Percentiles rank a stretch among this genome's conserved stretches.
Evolutionary conservation across 495 filamentous ascomycete species (phyloP).

Genomic region (Lindgomyces ingoldianus): DNA sequence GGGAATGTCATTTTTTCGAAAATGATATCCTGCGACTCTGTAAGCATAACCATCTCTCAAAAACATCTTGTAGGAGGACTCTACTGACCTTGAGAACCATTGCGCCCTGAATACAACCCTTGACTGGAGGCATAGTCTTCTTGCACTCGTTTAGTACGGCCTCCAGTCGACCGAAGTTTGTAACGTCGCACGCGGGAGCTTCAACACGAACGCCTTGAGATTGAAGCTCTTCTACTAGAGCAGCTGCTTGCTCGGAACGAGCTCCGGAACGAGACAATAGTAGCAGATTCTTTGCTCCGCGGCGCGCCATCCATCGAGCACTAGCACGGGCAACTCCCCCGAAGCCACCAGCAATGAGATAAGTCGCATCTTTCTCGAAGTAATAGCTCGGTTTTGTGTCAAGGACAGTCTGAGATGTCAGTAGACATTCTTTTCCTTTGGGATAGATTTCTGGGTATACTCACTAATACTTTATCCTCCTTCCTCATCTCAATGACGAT

Average conservation of each 20-base stretch:
- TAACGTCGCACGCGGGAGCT: not conserved
- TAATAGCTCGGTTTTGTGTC: not conserved
- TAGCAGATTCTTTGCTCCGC: conserved; percentile 27
- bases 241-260: not conserved
- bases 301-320: conserved; percentile 27
- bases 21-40: conserved; percentile 23
- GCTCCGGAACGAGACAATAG: conserved; percentile 23
- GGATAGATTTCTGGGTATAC: no score
- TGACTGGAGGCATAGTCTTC: conserved; percentile 24
- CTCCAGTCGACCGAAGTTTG: not conserved
- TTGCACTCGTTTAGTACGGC: not conserved
- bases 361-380: conserved; percentile 20
- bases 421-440: not conserved
- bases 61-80: not conserved
- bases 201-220: not conserved
- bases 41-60: not conserved
- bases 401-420: no score
- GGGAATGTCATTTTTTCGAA: conserved; percentile 31
- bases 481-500: not conserved
- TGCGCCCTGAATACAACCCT: conserved; percentile 23
- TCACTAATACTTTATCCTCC: not conserved
- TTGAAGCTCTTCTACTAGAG: not conserved
- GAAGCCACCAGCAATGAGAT: conserved; percentile 34
- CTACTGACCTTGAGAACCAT: conserved; percentile 11
- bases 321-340: conserved; percentile 30